Evolutionary conservation across 139 green algal genomes (phyloP), one percentile per base, ranked within the genome.

Genomic region (Pleodorina starrii): DNA sequence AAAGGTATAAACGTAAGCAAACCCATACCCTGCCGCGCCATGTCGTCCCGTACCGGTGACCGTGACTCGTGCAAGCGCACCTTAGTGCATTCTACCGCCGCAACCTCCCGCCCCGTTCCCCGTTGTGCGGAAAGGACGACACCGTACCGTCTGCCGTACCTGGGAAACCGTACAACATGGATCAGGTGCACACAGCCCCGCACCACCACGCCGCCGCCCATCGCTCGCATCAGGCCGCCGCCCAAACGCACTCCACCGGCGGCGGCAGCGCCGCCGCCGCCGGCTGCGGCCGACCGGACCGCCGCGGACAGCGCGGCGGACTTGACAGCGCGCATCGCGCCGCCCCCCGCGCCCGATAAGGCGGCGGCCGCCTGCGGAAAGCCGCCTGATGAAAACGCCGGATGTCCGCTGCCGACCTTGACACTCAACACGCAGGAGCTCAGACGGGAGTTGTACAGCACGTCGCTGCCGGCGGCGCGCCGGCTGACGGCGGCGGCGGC

Each of bases 131-230:
- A n/a, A n/a, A n/a, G n/a, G n/a, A n/a, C n/a, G n/a, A n/a, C n/a
- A n/a, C n/a, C n/a, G n/a, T n/a, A n/a, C n/a, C n/a, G n/a, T n/a
- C n/a, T n/a, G n/a, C 27, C 36, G 2, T 25, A 82, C 74, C 74
- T 63, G 27, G 74, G 74, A 43, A 82, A n/a, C 1, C 74, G 74
- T 19, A 82, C 74, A 11, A 82, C 44, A 11, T 82, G 74, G 6
- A 82, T 82, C 4, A 82, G 44, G 27, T 82, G 74, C 46, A 82
- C 74, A 29, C 74, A 82, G 44, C 74, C 74, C 5, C 74, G 74
- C 43, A 82, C 74, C 46, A 82, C 74, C 46, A 42, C 74, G 21
- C 74, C 74, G 74, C 42, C 25, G 74, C 74, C 38, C 74, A 82
- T 17, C 9, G 25, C 21, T 11, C 74, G 46, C 44, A 82, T 63